These are phyloP conservation scores for Venturia carpophila DNA, from an alignment of 2,329 filamentous ascomycete species.

Conservation along the genomic window DNA sequence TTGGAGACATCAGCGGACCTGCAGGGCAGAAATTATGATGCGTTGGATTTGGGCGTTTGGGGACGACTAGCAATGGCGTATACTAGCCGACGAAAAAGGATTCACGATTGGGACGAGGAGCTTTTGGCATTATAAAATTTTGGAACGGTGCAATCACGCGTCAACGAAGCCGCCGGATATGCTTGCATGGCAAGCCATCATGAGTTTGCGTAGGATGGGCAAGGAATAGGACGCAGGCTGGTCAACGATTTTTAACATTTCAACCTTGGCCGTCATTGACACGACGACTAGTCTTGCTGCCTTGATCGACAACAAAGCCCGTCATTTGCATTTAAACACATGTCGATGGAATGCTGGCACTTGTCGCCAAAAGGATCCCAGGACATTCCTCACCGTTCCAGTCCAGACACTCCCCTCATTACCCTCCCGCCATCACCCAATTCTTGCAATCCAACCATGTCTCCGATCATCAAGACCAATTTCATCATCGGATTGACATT, in stretches of 20 bases:
- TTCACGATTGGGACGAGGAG: background rate
- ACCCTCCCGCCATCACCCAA: too few species aligned
- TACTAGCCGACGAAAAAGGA: background rate
- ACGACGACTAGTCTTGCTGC: background rate
- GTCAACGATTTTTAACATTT: background rate
- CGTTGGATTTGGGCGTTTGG: background rate
- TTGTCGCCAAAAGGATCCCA: too few species aligned
- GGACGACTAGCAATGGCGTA: background rate
- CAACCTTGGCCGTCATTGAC: background rate
- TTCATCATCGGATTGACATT: too few species aligned
- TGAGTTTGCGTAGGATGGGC: background rate
- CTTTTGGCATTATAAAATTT: background rate
- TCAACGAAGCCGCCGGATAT: background rate
- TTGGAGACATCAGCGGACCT: conserved; percentile 38
- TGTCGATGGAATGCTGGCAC: background rate
- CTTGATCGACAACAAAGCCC: background rate
- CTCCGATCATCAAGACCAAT: too few species aligned
- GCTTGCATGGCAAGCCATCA: background rate
- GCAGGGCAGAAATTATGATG: background rate
- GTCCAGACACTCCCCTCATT: too few species aligned
- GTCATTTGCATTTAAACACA: background rate
- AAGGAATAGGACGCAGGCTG: background rate
- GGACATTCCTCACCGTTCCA: too few species aligned
- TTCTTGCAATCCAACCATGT: too few species aligned
- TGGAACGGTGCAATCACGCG: background rate